Percentiles rank a stretch among this genome's conserved stretches.
These are phyloP conservation scores for Tremella fuciformis DNA, from an alignment of 768 basidiomycete genomes.

Conservation along the genomic window DNA sequence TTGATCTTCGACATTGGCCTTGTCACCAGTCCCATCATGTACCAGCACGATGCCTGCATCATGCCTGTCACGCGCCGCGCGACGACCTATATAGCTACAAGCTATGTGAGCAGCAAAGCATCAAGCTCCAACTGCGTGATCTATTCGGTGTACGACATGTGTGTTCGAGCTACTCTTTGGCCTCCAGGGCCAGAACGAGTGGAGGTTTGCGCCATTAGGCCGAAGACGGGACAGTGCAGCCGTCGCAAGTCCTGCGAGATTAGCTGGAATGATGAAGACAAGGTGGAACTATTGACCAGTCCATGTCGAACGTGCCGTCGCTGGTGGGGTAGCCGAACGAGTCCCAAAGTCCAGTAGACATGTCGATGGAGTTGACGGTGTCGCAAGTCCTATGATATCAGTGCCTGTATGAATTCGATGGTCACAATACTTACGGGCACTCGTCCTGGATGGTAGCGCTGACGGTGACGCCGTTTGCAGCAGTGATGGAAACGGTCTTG, in stretches of 20 bases:
- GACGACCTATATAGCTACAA: no score
- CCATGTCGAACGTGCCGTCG: neutral
- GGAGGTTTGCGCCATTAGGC: no score
- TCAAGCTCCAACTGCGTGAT: no score
- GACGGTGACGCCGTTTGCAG: slow-evolving; percentile 1
- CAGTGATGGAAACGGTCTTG: neutral
- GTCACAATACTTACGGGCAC: neutral
- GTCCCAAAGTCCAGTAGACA: neutral
- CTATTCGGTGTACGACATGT: no score
- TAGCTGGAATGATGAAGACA: neutral
- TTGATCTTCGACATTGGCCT: no score
- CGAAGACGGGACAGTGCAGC: slow-evolving; percentile 8
- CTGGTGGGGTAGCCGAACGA: slow-evolving; percentile 1
- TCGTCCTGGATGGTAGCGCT: neutral
- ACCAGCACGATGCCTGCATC: no score
- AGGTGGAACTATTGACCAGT: neutral
- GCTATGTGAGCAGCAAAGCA: no score
- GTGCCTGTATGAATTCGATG: no score
- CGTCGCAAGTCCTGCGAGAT: neutral
- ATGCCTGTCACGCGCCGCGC: no score
- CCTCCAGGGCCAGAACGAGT: no score
- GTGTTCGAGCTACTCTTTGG: no score
- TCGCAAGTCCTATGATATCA: neutral
- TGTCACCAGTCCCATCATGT: no score
- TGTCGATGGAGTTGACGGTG: slow-evolving; percentile 2